Conservation (phyloP, 345 rosid species). For the Eucalyptus caleyi region DNA sequence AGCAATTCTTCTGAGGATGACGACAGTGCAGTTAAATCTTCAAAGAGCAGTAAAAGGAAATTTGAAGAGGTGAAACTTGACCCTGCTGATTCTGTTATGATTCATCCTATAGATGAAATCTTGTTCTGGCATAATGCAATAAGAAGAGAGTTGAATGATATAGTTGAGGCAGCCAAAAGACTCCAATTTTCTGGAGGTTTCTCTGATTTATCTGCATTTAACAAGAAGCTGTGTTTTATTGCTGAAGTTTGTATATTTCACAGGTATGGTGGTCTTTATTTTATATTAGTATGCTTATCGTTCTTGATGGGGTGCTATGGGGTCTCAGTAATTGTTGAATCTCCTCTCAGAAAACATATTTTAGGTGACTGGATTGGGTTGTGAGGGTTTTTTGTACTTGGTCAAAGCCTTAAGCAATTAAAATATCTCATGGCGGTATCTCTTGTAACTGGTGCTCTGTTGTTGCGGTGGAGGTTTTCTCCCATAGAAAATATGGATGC, state of each 20-base stretch:
- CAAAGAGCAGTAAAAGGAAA: conserved; percentile 69
- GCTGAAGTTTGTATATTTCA: conserved; percentile 91
- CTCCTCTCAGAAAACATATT: background rate
- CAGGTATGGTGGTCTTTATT: conserved; percentile 27
- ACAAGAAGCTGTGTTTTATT: conserved; percentile 71
- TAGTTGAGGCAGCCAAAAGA: conserved; percentile 75
- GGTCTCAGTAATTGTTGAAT: background rate
- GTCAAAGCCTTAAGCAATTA: background rate
- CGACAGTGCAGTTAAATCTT: conserved; percentile 30
- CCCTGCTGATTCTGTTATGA: conserved; percentile 11
- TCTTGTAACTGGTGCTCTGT: background rate
- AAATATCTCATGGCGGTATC: background rate
- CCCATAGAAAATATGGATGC: background rate
- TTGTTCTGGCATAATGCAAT: conserved; percentile 90
- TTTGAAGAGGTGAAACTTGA: conserved; percentile 30
- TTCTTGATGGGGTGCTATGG: background rate
- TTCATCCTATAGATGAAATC: conserved; percentile 73
- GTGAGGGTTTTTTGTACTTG: background rate
- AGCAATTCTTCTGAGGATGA: conserved; percentile 1
- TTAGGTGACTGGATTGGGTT: background rate
- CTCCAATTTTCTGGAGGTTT: conserved; percentile 72
- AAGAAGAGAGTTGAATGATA: conserved; percentile 63
- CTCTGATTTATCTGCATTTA: conserved; percentile 53
- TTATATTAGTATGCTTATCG: background rate
- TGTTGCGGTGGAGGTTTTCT: background rate